These are phyloP conservation scores for Geoglossum glabrum DNA, from an alignment of 495 filamentous ascomycete genomes.

Conservation along the genomic window DNA sequence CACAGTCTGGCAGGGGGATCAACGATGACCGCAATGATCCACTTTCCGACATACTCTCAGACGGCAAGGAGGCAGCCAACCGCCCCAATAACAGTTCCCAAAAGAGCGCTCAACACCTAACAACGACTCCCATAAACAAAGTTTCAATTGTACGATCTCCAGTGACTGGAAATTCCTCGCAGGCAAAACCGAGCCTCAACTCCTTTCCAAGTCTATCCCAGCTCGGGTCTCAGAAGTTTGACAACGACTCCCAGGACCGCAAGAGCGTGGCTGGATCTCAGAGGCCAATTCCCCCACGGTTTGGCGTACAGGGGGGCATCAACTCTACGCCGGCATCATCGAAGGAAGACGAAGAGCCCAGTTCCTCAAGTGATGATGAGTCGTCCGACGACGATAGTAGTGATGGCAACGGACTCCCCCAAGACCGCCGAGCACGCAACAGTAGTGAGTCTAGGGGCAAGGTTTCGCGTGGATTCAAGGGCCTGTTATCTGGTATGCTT, in stretches of 20 bases:
- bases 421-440: not conserved
- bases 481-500: not conserved
- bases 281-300: not conserved
- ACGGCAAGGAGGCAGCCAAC: not conserved
- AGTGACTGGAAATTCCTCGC: not conserved
- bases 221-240: not conserved
- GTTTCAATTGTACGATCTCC: not conserved
- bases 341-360: not conserved
- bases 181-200: not conserved
- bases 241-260: not conserved
- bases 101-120: not conserved
- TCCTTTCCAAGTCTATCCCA: not conserved
- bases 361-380: not conserved
- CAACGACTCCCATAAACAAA: not conserved
- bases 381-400: not conserved
- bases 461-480: not conserved
- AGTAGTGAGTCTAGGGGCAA: not conserved
- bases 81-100: not conserved
- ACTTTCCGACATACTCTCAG: not conserved
- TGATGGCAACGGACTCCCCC: not conserved
- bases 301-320: not conserved
- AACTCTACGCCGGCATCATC: not conserved
- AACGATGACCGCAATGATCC: not conserved
- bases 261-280: not conserved
- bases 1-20: not conserved